Percentiles rank a stretch among this genome's conserved stretches.
Conservation (phyloP, 2,329 filamentous ascomycete genomes). For the Bisporella sp. region DNA sequence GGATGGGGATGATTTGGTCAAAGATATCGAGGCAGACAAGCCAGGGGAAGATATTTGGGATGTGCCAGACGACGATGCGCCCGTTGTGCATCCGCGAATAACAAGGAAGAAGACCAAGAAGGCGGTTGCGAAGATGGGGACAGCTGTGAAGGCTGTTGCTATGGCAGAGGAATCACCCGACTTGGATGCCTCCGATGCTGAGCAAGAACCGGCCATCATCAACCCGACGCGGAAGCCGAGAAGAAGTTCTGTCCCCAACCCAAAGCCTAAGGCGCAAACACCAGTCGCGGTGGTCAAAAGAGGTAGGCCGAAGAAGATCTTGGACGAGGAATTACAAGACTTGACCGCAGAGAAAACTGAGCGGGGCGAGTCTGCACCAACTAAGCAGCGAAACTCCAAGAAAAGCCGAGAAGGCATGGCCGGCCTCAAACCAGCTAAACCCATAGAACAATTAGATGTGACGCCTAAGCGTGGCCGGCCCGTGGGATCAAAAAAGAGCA, state of each 20-base stretch:
- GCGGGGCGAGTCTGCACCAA: no score
- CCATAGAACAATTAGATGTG: no score
- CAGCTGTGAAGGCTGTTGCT: background rate
- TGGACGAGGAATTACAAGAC: background rate
- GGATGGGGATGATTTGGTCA: constrained; percentile 3
- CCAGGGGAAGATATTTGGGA: constrained; percentile 4
- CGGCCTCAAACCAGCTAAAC: no score
- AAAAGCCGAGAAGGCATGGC: no score
- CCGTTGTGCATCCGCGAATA: background rate
- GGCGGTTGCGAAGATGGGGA: background rate
- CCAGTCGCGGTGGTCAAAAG: background rate
- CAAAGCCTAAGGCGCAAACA: background rate
- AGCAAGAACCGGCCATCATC: constrained; percentile 19
- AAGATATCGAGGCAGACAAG: background rate
- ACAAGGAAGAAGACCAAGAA: background rate
- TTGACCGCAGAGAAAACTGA: no score
- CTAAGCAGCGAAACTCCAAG: no score
- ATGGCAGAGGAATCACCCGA: constrained; percentile 16
- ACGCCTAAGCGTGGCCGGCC: no score
- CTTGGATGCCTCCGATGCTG: constrained; percentile 35
- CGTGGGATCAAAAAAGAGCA: no score
- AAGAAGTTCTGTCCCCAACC: background rate
- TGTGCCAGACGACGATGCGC: constrained; percentile 6
- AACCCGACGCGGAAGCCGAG: background rate
- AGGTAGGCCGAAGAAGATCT: background rate